Evolutionary conservation across 768 basidiomycete species (phyloP), one percentile per base, ranked within the genome.

Genomic region (Mycena sanguinolenta): DNA sequence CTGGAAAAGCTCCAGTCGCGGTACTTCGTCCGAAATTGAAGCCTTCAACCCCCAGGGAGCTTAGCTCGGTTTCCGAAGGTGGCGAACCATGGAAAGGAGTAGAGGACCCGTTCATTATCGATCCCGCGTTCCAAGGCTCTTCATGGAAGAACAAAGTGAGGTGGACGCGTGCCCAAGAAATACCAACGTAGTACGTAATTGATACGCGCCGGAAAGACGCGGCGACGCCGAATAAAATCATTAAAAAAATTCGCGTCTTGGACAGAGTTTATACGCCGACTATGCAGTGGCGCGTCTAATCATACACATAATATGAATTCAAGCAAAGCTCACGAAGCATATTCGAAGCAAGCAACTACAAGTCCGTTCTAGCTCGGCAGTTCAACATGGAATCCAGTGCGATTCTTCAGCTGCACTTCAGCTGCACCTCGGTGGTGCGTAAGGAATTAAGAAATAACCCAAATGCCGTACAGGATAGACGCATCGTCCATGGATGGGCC

Each of bases 31-130:
- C 66, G 46, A 69, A 69, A 39, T 58, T 65, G 14, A 72, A 60
- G 61, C 28, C 52, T 34, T 70, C 36, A 12, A 73, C 68, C 34
- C 58, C 72, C 28, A 73, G 69, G 7, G 72, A 70, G 65, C 72
- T 73, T 50, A 73, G 63, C 38, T 63, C 69, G 25, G 28, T 60
- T 50, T 67, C 54, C 63, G 68, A 73, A 34, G 27, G 46, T 32
- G 58, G 13, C 25, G 63, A 53, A 23, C 7, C n/a, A 55, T 57
- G 59, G 14, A 58, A 62, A n/a, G 23, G 46, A 32, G 46, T 60
- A 14, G 32, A 12, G 23, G 49, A 28, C 10, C 10, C 21, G 39
- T 52, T n/a, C 69, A 62, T 65, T 49, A 54, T 53, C 21, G 42
- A 36, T n/a, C 27, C 23, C 38, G 64, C 21, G 32, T 53, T 34